phyloP scores from a whole-genome alignment of 106 monocot species.

The Cymbidium sinense region DNA sequence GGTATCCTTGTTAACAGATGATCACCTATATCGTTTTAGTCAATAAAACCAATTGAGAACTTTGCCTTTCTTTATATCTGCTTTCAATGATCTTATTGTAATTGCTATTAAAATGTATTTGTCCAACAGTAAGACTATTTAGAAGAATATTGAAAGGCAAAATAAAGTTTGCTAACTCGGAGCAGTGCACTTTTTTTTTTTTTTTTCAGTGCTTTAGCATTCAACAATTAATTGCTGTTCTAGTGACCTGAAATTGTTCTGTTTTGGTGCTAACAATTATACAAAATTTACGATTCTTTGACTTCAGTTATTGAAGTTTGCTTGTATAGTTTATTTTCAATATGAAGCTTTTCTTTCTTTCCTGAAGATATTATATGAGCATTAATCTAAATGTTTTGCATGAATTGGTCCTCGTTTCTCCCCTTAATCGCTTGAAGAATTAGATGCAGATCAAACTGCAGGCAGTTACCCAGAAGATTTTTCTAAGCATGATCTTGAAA shows the following conservation, averaged over 20 bases:
- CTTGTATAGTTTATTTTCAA: background rate
- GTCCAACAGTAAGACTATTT: too few relatives aligned
- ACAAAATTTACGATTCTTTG: background rate
- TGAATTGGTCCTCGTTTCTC: background rate
- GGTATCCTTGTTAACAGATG: background rate
- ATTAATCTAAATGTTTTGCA: background rate
- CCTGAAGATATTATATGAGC: background rate
- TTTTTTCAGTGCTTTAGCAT: too few relatives aligned
- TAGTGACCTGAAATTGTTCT: background rate
- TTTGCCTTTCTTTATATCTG: too few relatives aligned
- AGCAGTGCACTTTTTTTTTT: too few relatives aligned
- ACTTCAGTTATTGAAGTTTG: conserved; percentile 2
- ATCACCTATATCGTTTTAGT: background rate
- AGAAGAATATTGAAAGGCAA: too few relatives aligned
- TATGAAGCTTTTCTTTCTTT: background rate
- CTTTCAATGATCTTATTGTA: too few relatives aligned
- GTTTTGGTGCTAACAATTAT: background rate
- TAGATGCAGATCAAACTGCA: conserved; percentile 17
- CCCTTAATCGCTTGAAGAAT: background rate
- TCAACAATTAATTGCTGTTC: background rate
- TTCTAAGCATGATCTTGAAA: conserved; percentile 10
- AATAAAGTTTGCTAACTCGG: too few relatives aligned
- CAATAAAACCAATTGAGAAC: background rate
- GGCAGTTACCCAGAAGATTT: conserved; percentile 19
- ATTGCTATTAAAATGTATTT: too few relatives aligned